These are phyloP conservation scores for Dactylellina leptospora DNA, from an alignment of 2,329 filamentous ascomycete genomes.

Conservation along the genomic window DNA sequence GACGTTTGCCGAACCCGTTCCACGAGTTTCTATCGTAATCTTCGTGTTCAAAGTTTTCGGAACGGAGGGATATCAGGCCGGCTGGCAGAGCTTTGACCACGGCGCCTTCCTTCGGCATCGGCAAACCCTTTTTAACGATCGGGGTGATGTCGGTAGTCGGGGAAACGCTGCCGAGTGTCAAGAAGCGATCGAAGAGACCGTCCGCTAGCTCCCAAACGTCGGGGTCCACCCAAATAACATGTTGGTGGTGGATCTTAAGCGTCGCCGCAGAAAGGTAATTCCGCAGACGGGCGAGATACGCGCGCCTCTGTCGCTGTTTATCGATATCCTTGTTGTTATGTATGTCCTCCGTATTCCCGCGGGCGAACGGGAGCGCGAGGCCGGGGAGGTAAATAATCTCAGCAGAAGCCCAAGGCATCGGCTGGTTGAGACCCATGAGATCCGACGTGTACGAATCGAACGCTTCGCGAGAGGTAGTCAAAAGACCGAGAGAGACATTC, in stretches of 20 bases:
- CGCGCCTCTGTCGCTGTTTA: conserved; percentile 57
- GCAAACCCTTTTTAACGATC: not conserved
- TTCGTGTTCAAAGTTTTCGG: conserved; percentile 58
- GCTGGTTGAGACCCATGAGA: conserved; percentile 53
- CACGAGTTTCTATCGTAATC: conserved; percentile 61
- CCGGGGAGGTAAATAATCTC: conserved; percentile 27
- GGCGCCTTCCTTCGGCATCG: not conserved
- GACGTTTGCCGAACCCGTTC: conserved; percentile 55
- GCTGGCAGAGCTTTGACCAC: conserved; percentile 8
- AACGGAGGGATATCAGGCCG: conserved; percentile 59
- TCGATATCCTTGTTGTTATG: conserved; percentile 53
- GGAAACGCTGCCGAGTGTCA: conserved; percentile 55
- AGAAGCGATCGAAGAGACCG: conserved; percentile 59
- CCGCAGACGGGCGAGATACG: conserved; percentile 58
- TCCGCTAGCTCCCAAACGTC: conserved; percentile 59
- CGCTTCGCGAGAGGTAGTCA: conserved; percentile 57
- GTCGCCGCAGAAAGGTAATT: conserved; percentile 59
- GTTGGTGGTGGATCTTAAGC: conserved; percentile 58
- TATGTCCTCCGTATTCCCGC: conserved; percentile 35
- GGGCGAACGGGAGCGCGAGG: conserved; percentile 2
- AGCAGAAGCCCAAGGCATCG: conserved; percentile 25
- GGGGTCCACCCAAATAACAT: conserved; percentile 60
- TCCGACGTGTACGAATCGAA: conserved; percentile 53
- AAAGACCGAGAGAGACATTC: conserved; percentile 56
- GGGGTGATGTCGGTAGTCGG: conserved; percentile 43